Evolutionary conservation across 306 rosid genomes (phyloP).

Genomic region (Rosa multiflora): DNA sequence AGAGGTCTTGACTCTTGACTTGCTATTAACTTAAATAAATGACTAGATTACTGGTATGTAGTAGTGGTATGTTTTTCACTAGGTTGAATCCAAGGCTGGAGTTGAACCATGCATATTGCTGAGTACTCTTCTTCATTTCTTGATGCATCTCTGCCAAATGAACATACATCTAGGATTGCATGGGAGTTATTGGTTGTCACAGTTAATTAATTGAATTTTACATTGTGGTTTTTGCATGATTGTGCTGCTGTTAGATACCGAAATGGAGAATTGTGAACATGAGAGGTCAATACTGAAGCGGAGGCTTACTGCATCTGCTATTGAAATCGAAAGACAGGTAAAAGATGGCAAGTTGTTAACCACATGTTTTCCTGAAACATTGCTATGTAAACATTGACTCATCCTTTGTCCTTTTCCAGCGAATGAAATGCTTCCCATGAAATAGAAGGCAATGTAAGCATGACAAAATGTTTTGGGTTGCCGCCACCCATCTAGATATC

Average conservation of each 20-base stretch:
- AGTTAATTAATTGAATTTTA: neutral
- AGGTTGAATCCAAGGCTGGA: neutral
- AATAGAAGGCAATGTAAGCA: slow-evolving; percentile 13
- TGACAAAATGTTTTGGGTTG: slow-evolving; percentile 12
- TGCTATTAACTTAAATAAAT: neutral
- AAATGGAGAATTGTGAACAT: slow-evolving; percentile 67
- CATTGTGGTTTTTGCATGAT: slow-evolving; percentile 20
- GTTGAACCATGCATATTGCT: neutral
- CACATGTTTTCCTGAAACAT: neutral
- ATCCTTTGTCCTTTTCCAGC: slow-evolving; percentile 49
- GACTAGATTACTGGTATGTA: neutral
- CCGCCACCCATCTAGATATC: neutral
- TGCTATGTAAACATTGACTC: slow-evolving; percentile 12
- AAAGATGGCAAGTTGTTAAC: neutral
- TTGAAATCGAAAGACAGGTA: slow-evolving; percentile 89
- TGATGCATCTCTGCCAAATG: neutral
- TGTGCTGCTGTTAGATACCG: slow-evolving; percentile 49
- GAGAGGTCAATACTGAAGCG: slow-evolving; percentile 68
- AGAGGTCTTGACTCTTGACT: neutral
- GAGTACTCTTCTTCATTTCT: neutral
- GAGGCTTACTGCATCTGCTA: slow-evolving; percentile 64
- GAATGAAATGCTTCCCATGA: slow-evolving; percentile 96
- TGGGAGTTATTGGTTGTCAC: neutral
- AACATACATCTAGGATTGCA: neutral
- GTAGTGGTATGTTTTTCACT: neutral